Base-by-base conservation (phyloP, 2,329 filamentous ascomycete genomes). In the Colletotrichum chlorophyti region DNA sequence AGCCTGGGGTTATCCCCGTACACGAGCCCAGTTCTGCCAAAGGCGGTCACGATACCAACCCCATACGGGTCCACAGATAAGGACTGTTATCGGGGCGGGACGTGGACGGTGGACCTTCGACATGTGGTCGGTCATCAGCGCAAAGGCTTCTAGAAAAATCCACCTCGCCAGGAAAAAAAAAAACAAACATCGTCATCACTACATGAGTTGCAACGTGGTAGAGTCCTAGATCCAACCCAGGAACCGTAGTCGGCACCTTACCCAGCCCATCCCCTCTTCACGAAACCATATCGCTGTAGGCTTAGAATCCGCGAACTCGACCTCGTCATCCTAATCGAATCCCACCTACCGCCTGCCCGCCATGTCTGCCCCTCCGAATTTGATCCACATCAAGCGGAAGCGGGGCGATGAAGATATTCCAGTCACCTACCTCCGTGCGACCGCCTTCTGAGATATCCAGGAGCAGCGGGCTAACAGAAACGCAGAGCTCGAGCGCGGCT, bases 361-460 rank as follows among this genome's bases (percentile, higher is more conserved):
- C 51, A 86, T 86, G 83, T 83, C 83, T 45, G 73, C 84, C 4
- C 84, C 83, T 21, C 83, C 83, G 23, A 79, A 84, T 60, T 73
- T 83, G 45, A 86, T 87, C 70, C 80, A 82, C 55, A 80, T 87
- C 63, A 86, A 86, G 76, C 83, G 84, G 66, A 86, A 86, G 72
- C 80, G 82, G 35, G 79, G 78, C 47, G 81, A 80, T 14, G 79
- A 83, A 57, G 76, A 79, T 29, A 73, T 75, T 11, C 81, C 83
- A 4, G 79, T 86, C 47, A 79, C 82, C 50, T 84, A 83, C 64
- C 77, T 86, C 42, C 78, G 83, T 86, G 66, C 61, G 80, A 26
- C 15, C 14, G 23, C 42, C 43, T 54, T 55, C 26, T 31, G 40
- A 41, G 45, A 15, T 11, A 46, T 54, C 9, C 12, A 6, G 3